Base-by-base conservation (phyloP, 169 alveolate species). In the Theileria orientalis region DNA sequence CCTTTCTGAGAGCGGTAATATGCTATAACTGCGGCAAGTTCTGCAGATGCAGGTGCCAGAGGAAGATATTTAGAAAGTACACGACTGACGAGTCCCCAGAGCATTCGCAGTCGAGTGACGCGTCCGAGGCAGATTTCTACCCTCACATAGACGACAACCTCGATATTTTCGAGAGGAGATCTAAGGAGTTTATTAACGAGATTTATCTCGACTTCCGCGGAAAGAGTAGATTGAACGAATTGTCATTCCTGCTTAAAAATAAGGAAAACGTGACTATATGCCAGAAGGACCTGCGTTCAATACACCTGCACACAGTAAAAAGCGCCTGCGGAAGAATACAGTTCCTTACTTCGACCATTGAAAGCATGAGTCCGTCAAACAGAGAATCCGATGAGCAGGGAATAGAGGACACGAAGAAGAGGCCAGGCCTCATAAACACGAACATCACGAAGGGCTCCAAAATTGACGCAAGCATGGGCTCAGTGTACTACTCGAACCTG, bases 21-120 rank as follows among this genome's bases (percentile, higher is more conserved):
- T 79, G 87, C 67, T 68, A 40, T 7, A 64, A 75, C 59, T 79
- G 87, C 60, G 87, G 87, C 11, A 66, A 62, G 9, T 25, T 79
- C 41, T 79, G 87, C 46, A 56, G 87, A 72, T 79, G 87, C 29
- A 25, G 32, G 25, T 79, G 87, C 49, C 69, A 71, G 56, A 64
- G 87, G 33, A 72, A 73, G 71, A 44, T 79, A 21, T 79, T 79
- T 67, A 59, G 87, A 32, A 49, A 30, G 29, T 29, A 35, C 33
- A 51, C 61, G 14, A 51, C 29, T 5, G 44, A 37, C 44, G 44
- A 37, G 44, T 37, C 44, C 16, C 44, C 44, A 9, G 9, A 9
- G 5, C 16, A 5, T 5, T 37, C 44, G 9, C 5, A 7, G 9
- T 6, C 14, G 61, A 7, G 16, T 5, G 61, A 51, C 5, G 61